Conservation (phyloP, 208 protist species). For the Phytomonas francai region DNA sequence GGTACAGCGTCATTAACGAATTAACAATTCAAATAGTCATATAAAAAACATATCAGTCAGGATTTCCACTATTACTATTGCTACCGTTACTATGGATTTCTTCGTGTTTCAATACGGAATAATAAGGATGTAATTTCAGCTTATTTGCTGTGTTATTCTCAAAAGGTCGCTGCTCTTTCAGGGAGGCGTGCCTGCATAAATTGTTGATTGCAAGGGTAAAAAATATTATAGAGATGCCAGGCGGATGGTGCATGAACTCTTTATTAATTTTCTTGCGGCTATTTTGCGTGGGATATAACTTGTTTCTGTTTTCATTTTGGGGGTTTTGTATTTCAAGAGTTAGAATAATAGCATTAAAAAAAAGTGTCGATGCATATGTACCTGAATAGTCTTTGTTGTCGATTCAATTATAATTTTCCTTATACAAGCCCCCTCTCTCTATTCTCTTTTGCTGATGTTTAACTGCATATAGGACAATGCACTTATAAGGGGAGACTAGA, state of each 20-base stretch:
- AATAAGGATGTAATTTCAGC: neutral
- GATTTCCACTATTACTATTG: neutral
- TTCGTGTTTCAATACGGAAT: neutral
- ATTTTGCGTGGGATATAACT: neutral
- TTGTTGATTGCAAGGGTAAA: neutral
- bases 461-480: neutral
- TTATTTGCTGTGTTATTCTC: neutral
- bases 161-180: neutral
- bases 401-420: neutral
- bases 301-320: neutral
- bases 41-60: neutral
- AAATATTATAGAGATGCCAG: neutral
- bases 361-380: neutral
- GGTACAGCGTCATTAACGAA: neutral
- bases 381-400: neutral
- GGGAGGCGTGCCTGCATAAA: neutral
- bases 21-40: neutral
- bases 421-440: neutral
- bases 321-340: neutral
- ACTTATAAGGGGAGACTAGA: neutral
- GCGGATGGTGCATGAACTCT: neutral
- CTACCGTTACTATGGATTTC: neutral
- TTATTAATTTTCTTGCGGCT: neutral
- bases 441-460: neutral
- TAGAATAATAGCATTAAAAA: neutral